Percentiles rank a stretch among this genome's conserved stretches.
Evolutionary conservation across 495 filamentous ascomycete genomes (phyloP).

Genomic region (Talaromyces liani): DNA sequence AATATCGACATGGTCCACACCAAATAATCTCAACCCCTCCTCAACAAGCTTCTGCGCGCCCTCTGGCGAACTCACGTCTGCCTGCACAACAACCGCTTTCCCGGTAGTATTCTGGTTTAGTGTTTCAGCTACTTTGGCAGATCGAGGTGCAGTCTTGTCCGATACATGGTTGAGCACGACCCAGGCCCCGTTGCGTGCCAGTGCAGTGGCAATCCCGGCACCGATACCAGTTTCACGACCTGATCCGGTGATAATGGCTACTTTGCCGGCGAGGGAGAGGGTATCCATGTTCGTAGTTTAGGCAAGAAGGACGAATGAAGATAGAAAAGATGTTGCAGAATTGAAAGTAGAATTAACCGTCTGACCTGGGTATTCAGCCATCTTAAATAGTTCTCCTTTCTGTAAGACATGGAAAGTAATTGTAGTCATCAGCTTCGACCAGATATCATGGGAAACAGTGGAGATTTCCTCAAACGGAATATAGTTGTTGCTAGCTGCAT

Average conservation of each 20-base stretch:
- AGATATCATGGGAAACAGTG: too few species aligned
- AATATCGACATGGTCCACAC: constrained; percentile 18
- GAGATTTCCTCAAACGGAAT: not conserved
- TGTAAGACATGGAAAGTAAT: too few species aligned
- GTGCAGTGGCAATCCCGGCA: constrained; percentile 29
- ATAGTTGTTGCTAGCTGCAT: constrained; percentile 4
- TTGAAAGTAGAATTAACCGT: not conserved
- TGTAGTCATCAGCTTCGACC: too few species aligned
- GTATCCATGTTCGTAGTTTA: constrained; percentile 12
- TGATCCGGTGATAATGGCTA: constrained; percentile 45
- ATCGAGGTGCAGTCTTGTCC: constrained; percentile 21
- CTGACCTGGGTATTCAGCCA: not conserved
- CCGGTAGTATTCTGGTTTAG: constrained; percentile 14
- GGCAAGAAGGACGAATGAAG: too few species aligned
- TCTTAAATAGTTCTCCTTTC: too few species aligned
- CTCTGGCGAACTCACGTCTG: constrained; percentile 20
- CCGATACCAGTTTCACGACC: constrained; percentile 38
- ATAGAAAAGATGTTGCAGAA: not conserved
- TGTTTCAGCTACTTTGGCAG: constrained; percentile 18
- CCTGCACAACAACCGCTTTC: constrained; percentile 27
- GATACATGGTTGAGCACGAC: constrained; percentile 28
- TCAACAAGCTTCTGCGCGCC: constrained; percentile 12
- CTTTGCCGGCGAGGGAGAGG: constrained; percentile 37
- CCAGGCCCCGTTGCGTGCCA: constrained; percentile 32
- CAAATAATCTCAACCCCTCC: constrained; percentile 7